phyloP scores from a whole-genome alignment of 1,284 basidiomycete species.

The Caloboletus firmus region DNA sequence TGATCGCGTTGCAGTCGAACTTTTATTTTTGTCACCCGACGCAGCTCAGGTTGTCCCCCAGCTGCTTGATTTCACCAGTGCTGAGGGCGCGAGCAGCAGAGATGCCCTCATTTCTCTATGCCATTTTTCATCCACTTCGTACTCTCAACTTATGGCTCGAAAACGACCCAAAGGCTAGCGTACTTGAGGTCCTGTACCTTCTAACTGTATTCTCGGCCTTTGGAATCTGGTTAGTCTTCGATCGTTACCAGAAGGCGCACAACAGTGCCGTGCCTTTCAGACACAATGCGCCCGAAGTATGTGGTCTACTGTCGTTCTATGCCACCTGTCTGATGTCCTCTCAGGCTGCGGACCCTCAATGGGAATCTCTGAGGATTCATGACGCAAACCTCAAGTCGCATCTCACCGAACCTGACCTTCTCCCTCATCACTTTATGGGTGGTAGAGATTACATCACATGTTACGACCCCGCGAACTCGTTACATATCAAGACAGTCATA shows the following conservation, averaged over 20 bases:
- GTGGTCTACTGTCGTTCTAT: constrained; percentile 20
- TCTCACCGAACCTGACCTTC: constrained; percentile 54
- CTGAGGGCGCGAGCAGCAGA: constrained; percentile 5
- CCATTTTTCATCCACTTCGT: constrained; percentile 51
- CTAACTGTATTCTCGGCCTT: constrained; percentile 66
- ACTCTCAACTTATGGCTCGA: constrained; percentile 48
- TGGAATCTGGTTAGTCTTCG: constrained; percentile 74
- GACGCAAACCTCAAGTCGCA: constrained; percentile 66
- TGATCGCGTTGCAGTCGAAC: constrained; percentile 11
- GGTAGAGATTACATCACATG: constrained; percentile 75
- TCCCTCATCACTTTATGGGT: constrained; percentile 48
- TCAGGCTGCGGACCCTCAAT: constrained; percentile 57
- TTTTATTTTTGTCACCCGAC: constrained; percentile 6
- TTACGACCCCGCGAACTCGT: constrained; percentile 87
- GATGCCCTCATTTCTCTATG: constrained; percentile 43
- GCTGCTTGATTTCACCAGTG: background rate
- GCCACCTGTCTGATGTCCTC: constrained; percentile 11
- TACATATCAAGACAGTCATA: constrained; percentile 69
- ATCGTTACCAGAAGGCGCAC: constrained; percentile 68
- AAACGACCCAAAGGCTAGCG: constrained; percentile 45
- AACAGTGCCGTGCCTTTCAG: constrained; percentile 71
- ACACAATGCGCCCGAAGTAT: constrained; percentile 58
- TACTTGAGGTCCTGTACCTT: constrained; percentile 56
- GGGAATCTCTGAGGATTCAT: constrained; percentile 53
- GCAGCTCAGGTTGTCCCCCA: constrained; percentile 10